Base-by-base conservation (phyloP, 2,329 filamentous ascomycete genomes). In the Xylogone sp. region DNA sequence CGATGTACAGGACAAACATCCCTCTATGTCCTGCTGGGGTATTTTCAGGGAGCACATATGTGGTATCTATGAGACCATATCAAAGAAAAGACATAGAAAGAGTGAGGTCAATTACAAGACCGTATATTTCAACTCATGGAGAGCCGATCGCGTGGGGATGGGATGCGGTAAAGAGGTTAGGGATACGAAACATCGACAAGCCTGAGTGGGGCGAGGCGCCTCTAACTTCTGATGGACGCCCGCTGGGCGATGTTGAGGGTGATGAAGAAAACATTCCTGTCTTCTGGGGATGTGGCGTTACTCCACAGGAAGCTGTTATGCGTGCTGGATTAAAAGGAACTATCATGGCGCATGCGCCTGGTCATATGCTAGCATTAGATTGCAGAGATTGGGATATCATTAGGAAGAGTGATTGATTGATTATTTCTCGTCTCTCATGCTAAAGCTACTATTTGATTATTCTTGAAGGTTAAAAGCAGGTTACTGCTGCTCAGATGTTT, bases 81-180 rank as follows among this genome's bases (percentile, higher is more conserved):
- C 69, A 61, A 21, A 59, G 55, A 1, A 60, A 68, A 2, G 75
- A 82, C 6, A 62, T 87, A 3, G 73, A 78, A 21, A 63, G 49
- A 13, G 79, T 86, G 1, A 69, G 82, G 12, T 66, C 70, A 3
- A 74, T 86, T 24, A 86, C 82, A 1, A 67, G 79, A 13, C 68
- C 68, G 8, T 87, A 78, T 64, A 64, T 71, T 8, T 68, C 73
- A 1, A 84, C 82, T 2, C 83, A 87, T 58, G 83, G 83, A 2
- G 83, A 86, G 67, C 81, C 81, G 1, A 69, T 87, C 13, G 81
- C 78, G 3, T 87, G 81, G 81, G 83, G 81, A 0, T 87, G 82
- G 81, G 75, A 83, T 3, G 78, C 75, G 0, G 64, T 78, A 9
- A 59, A 65, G 54, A 59, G 59, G 27, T 58, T 87, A 43, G 83